Evolutionary conservation across 2,329 filamentous ascomycete species (phyloP), one percentile per base, ranked within the genome.

Genomic region (Ceratocystis cacaofunesta): DNA sequence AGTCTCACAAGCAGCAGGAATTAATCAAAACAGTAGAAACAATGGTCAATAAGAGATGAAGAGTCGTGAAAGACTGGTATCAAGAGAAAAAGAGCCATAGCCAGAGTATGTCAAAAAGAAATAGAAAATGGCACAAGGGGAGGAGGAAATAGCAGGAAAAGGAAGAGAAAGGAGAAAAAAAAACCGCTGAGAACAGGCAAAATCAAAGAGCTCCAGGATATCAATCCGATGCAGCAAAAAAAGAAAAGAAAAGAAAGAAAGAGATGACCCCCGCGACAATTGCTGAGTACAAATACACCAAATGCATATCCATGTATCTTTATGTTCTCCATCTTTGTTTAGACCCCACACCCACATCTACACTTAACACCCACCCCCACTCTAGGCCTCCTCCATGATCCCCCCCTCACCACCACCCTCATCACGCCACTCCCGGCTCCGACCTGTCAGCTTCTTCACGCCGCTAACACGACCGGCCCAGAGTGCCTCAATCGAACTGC

Each of bases 381-480:
- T 22, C 52, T 74, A 86, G 10, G 83, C 77, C 71, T 85, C 82
- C 71, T 85, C 82, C 72, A 80, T 81, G 69, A 85, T 85, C 58
- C 82, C 80, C 25, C 78, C 82, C 69, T 88, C 86, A 70, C 91
- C 90, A 64, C 89, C 87, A 32, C 87, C 87, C 69, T 88, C 86
- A 70, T 96, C 92, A 68, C 92, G 85, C 94, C 94, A 99, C 70
- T 95, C 90, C 60, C 90, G 85, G 71, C 90, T 94, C 72, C 85
- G 84, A 70, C 95, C 89, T 0, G 90, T 90, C 69, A 97, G 77
- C 68, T 84, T 82, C 75, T 88, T 91, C 69, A 97, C 85, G 28
- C 94, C 94, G 15, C 80, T 76, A 22, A 97, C 87, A 46, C 94
- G 84, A 50, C 83, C 83, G 1, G 94, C 91, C 91, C 92, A 97